phyloP scores from a whole-genome alignment of 148 eudicot genomes.

The Nyssa sinensis region DNA sequence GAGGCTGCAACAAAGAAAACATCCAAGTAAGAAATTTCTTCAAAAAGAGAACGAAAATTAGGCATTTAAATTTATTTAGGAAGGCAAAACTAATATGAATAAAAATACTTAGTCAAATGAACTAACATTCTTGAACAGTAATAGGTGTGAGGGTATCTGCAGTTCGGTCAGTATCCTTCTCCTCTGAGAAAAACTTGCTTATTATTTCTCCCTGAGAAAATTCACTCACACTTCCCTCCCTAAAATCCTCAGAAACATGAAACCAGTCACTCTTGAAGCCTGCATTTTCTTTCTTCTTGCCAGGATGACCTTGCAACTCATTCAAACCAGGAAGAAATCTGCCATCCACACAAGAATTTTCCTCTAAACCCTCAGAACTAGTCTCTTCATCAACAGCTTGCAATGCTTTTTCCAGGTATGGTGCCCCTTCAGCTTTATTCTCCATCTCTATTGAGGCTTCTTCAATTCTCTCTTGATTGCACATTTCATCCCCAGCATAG shows the following conservation, averaged over 20 bases:
- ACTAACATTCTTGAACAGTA: background rate
- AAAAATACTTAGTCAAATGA: background rate
- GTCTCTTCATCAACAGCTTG: background rate
- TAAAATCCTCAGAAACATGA: background rate
- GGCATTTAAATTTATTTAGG: background rate
- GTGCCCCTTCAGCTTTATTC: background rate
- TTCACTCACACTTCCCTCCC: background rate
- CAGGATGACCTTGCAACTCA: conserved; percentile 1
- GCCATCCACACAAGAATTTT: background rate
- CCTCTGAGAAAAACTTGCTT: background rate
- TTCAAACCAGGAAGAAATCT: background rate
- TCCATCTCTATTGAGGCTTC: background rate
- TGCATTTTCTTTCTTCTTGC: background rate
- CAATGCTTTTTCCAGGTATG: background rate
- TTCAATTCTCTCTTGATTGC: background rate
- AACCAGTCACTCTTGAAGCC: background rate
- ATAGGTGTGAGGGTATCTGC: background rate
- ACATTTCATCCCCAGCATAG: background rate
- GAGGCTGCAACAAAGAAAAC: conserved; percentile 1
- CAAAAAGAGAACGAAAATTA: background rate
- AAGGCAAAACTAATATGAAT: no score
- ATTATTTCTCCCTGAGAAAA: background rate
- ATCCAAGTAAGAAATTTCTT: background rate
- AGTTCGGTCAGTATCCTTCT: background rate
- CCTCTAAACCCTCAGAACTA: background rate